A percentile compares a stretch with the other conserved stretches of the same genome.
phyloP scores from a whole-genome alignment of 2,329 filamentous ascomycete species.

The Penicillium sp. region DNA sequence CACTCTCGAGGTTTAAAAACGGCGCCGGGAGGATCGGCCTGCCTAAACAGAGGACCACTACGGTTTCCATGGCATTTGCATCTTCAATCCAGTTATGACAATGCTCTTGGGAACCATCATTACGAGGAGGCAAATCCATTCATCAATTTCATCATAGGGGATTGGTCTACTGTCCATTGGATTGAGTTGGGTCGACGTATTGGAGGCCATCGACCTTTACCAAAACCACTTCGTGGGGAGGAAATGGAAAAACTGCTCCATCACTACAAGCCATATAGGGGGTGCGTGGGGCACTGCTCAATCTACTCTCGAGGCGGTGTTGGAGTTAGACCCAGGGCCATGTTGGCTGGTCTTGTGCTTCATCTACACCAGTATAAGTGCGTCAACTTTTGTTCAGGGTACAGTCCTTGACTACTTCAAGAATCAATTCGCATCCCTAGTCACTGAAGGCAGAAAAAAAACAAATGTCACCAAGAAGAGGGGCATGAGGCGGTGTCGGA shows the following conservation, averaged over 20 bases:
- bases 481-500: constrained; percentile 19
- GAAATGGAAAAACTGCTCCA: neutral
- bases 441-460: neutral
- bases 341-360: neutral
- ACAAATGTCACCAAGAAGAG: neutral
- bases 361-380: neutral
- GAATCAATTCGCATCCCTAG: neutral
- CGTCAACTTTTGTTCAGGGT: neutral
- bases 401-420: neutral
- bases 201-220: neutral
- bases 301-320: neutral
- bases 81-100: neutral
- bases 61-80: neutral
- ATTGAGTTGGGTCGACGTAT: neutral
- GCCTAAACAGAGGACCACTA: neutral
- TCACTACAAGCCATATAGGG: neutral
- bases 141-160: neutral
- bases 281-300: neutral
- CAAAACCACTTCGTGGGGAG: neutral
- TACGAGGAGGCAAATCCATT: neutral
- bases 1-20: constrained; percentile 15
- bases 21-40: neutral
- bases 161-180: neutral
- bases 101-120: neutral
- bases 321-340: neutral